Conservation (phyloP, 257 asterid genomes). For the Jasminum sambac region DNA sequence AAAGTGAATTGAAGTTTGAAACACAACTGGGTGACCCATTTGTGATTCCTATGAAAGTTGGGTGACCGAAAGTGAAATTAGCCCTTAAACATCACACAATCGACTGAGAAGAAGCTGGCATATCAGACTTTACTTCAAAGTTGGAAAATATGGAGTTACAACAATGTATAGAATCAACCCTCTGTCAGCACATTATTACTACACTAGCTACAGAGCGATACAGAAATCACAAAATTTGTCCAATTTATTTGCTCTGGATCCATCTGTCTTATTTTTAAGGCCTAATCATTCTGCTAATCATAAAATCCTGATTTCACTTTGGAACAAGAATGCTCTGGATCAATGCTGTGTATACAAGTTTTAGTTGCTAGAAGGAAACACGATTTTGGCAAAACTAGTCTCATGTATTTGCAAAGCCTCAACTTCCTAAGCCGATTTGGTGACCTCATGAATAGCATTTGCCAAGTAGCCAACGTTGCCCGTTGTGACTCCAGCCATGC, state of each 20-base stretch:
- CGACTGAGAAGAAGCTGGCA: neutral
- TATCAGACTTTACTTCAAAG: neutral
- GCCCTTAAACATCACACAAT: neutral
- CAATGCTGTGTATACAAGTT: conserved; percentile 9
- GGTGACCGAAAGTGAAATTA: neutral
- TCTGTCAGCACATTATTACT: neutral
- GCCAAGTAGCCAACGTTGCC: conserved; percentile 93
- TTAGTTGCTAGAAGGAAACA: conserved; percentile 17
- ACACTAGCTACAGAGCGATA: neutral
- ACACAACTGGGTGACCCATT: neutral
- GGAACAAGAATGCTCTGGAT: neutral
- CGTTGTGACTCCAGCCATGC: conserved; percentile 98
- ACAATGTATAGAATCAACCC: neutral
- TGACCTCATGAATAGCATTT: conserved; percentile 82
- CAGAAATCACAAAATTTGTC: neutral
- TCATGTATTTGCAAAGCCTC: neutral
- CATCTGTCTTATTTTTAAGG: conserved; percentile 13
- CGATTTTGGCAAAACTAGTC: neutral
- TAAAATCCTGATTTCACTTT: neutral
- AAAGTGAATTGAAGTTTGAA: neutral
- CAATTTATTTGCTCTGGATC: conserved; percentile 11
- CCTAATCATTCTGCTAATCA: conserved; percentile 5
- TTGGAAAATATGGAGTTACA: neutral
- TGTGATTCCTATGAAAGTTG: neutral
- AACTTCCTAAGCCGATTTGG: conserved; percentile 56